Percentiles rank a stretch among this genome's conserved stretches.
phyloP scores from a whole-genome alignment of 2,329 filamentous ascomycete genomes.

The Trichoderma endophyticum region DNA sequence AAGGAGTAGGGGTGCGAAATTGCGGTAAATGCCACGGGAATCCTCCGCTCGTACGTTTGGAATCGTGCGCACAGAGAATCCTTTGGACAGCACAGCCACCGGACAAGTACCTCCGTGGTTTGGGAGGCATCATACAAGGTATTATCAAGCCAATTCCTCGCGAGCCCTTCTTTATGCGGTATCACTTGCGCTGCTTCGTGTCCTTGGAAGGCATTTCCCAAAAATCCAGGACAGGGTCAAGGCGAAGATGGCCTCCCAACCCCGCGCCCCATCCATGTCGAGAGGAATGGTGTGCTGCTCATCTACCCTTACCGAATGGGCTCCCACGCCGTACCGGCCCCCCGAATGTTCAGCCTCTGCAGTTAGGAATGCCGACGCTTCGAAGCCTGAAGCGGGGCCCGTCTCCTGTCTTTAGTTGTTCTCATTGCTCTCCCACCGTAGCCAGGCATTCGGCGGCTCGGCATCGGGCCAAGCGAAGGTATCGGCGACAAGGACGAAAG shows the following conservation, averaged over 20 bases:
- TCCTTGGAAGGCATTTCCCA: background rate
- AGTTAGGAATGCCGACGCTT: background rate
- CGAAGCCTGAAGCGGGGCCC: background rate
- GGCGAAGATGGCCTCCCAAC: background rate
- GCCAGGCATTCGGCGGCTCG: background rate
- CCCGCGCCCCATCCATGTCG: background rate
- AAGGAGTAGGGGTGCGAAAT: conserved; percentile 21
- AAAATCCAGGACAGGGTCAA: background rate
- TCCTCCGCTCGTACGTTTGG: background rate
- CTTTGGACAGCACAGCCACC: background rate
- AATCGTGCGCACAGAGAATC: background rate
- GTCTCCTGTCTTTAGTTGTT: background rate
- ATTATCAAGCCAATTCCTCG: background rate
- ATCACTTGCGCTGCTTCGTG: background rate
- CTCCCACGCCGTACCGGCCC: background rate
- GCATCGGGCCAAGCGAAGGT: background rate
- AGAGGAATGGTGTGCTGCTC: background rate
- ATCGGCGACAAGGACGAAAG: background rate
- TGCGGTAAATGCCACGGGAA: conserved; percentile 1
- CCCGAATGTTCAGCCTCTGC: background rate
- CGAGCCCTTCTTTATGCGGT: background rate
- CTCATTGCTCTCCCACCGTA: background rate
- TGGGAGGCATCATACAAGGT: background rate
- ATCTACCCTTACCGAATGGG: background rate
- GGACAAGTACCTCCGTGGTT: background rate